Evolutionary conservation across 345 rosid species (phyloP).

Genomic region (Eucalyptus regnans): DNA sequence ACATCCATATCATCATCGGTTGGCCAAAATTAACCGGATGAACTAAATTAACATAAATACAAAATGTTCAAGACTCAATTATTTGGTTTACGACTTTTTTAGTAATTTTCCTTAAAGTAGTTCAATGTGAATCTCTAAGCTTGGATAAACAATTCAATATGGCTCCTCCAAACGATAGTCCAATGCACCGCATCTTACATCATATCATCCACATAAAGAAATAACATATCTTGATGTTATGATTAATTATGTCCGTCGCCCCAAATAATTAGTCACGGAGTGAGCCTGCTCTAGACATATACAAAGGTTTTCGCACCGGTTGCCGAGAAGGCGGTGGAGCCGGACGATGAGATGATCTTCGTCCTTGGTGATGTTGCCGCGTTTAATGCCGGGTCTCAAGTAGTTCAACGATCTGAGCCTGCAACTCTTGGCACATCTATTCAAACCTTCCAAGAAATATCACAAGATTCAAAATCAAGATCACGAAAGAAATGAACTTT

Average conservation of each 20-base stretch:
- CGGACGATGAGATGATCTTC: constrained; percentile 6
- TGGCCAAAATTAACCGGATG: too few species aligned
- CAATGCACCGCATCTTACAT: background rate
- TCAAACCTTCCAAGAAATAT: background rate
- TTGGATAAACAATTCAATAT: background rate
- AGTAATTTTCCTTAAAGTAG: background rate
- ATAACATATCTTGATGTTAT: background rate
- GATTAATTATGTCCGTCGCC: background rate
- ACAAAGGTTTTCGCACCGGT: background rate
- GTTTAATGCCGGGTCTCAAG: background rate
- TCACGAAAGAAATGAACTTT: background rate
- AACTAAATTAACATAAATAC: too few species aligned
- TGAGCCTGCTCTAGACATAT: background rate
- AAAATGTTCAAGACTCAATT: too few species aligned
- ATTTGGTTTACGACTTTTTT: too few species aligned
- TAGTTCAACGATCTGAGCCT: constrained; percentile 2
- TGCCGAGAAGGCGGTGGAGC: constrained; percentile 2
- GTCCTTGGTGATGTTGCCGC: background rate
- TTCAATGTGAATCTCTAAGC: background rate
- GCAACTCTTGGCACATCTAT: constrained; percentile 4
- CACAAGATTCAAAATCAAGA: background rate
- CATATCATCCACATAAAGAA: background rate
- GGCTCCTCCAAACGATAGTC: background rate
- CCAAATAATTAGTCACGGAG: background rate
- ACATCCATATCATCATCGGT: rapidly evolving